These are phyloP conservation scores for Eleusine indica DNA, from an alignment of 176 grass and related monocot genomes.

Conservation along the genomic window DNA sequence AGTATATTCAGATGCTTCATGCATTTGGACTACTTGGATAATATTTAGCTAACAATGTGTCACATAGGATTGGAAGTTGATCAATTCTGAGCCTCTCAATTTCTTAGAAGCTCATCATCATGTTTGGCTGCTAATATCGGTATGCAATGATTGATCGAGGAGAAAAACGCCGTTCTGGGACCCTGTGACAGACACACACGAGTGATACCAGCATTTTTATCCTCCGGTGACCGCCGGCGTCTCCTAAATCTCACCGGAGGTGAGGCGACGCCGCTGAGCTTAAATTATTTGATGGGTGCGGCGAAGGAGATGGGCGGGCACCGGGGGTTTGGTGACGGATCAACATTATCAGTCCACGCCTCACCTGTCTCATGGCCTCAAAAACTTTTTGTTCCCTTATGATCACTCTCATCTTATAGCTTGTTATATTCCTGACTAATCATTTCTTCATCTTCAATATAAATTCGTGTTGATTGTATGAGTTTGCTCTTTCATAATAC, in stretches of 20 bases:
- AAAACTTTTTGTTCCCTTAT: not conserved
- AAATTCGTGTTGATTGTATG: not conserved
- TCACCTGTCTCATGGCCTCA: slow-evolving; percentile 1
- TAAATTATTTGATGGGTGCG: slow-evolving; percentile 17
- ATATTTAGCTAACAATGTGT: not conserved
- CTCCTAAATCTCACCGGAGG: slow-evolving; percentile 25
- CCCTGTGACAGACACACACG: not conserved
- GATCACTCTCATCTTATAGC: not conserved
- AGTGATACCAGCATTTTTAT: too few species aligned
- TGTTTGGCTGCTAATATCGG: not conserved
- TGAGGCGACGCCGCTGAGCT: not conserved
- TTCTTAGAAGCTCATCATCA: not conserved
- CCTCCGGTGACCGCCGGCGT: too few species aligned
- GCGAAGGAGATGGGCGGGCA: not conserved
- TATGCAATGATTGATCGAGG: slow-evolving; percentile 21
- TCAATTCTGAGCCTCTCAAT: not conserved
- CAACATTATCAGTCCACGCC: slow-evolving; percentile 30
- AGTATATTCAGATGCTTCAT: not conserved
- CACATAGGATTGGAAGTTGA: slow-evolving; percentile 3
- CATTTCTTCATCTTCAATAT: not conserved
- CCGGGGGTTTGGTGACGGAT: slow-evolving; percentile 41
- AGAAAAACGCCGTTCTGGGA: not conserved
- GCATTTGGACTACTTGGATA: not conserved
- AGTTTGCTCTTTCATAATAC: not conserved
- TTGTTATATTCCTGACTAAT: not conserved